Base-by-base conservation (phyloP, 345 rosid genomes). In the Linum usitatissimum region DNA sequence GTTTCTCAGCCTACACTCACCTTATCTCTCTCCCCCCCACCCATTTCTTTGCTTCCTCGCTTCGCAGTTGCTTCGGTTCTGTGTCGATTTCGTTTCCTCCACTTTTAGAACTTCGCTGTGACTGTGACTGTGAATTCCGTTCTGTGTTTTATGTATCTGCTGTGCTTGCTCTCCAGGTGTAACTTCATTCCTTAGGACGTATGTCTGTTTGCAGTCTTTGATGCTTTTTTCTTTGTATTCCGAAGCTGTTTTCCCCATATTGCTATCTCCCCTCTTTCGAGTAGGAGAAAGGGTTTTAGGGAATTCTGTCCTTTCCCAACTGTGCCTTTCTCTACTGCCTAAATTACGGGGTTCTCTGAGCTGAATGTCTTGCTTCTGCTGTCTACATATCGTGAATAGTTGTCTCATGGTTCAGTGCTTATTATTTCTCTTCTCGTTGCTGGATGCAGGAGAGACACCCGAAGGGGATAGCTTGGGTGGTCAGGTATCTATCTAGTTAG, bases 381-480 rank as follows among this genome's bases (percentile, higher is more conserved):
- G 58, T 55, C 10, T 17, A 8, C 3, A 23, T n/a, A 8, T 15
- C n/a, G 13, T 55, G 7, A 1, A 18, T 55, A 13, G 1, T 55
- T 20, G 59, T 14, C 30, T 20, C 30, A 23, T 55, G 9, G 28
- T 55, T 19, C 38, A 5, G 23, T 20, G 23, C 30, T 18, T 19
- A 18, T 9, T 55, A 10, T 55, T 28, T 55, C 18, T 4, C 14
- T 55, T 18, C 13, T 18, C 23, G 34, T 17, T 60, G 23, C 39
- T 70, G 59, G 64, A 5, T 68, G 75, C 88, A 83, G 88, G 83
- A 55, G 79, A 79, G 69, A 68, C 75, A 51, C 73, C 78, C 12
- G 63, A 64, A 70, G 58, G 67, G 0, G 78, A 78, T 31, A 79
- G 71, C 65, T 69, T 58, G 19, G 74, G 55, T 28, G 75, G 73